phyloP scores from a whole-genome alignment of 2,329 filamentous ascomycete genomes.

The Triangularia setosa region DNA sequence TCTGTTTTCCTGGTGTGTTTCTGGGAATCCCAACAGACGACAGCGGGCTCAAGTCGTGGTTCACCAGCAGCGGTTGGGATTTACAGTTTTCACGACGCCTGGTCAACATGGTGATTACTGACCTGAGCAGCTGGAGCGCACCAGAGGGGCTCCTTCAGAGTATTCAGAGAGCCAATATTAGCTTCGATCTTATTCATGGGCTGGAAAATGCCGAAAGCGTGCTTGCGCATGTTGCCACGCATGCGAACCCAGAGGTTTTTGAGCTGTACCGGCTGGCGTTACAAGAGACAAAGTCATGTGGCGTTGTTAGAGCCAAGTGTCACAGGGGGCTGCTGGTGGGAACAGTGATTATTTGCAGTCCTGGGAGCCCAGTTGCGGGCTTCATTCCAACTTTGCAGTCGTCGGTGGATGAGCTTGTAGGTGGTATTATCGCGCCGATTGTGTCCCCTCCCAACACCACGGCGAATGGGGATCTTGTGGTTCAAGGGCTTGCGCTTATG shows the following conservation, averaged over 20 bases:
- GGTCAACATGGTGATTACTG: slow-evolving; percentile 67
- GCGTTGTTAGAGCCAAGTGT: slow-evolving; percentile 77
- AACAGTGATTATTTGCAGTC: slow-evolving; percentile 74
- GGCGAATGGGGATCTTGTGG: slow-evolving; percentile 63
- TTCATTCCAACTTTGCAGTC: slow-evolving; percentile 67
- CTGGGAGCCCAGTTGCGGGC: slow-evolving; percentile 62
- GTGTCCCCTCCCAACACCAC: slow-evolving; percentile 54
- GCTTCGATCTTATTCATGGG: slow-evolving; percentile 80
- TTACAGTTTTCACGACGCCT: slow-evolving; percentile 54
- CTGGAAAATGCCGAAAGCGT: slow-evolving; percentile 71
- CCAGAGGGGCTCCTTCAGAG: slow-evolving; percentile 73
- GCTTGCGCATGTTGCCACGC: slow-evolving; percentile 68
- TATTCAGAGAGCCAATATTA: slow-evolving; percentile 67
- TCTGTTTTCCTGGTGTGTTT: slow-evolving; percentile 78
- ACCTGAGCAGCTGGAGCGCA: slow-evolving; percentile 68
- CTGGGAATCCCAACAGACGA: slow-evolving; percentile 70
- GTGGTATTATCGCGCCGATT: slow-evolving; percentile 76
- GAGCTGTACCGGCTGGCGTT: slow-evolving; percentile 78
- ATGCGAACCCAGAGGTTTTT: slow-evolving; percentile 71
- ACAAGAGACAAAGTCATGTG: slow-evolving; percentile 66
- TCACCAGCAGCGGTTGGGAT: slow-evolving; percentile 87
- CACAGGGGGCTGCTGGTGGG: slow-evolving; percentile 66
- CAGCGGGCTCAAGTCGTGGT: slow-evolving; percentile 64
- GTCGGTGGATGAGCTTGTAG: slow-evolving; percentile 46
- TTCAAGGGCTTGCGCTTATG: slow-evolving; percentile 75